Percentiles rank a stretch among this genome's conserved stretches.
These are phyloP conservation scores for Beta macrorhiza DNA, from an alignment of 179 eudicot genomes.

Conservation along the genomic window DNA sequence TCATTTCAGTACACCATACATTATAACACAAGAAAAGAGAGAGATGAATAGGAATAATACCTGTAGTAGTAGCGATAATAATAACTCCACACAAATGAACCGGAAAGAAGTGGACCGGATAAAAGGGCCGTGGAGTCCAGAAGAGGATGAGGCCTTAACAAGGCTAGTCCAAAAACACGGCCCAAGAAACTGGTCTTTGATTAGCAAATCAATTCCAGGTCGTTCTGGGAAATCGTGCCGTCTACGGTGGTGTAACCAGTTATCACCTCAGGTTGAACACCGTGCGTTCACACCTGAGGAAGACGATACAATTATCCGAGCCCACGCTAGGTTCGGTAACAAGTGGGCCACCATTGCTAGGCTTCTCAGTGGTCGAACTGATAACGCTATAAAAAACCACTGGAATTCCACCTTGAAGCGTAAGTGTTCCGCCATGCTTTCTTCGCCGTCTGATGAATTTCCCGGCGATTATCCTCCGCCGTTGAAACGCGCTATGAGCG, in stretches of 20 bases:
- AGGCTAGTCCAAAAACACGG: slow-evolving; percentile 43
- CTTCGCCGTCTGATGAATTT: slow-evolving; percentile 15
- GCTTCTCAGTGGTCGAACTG: slow-evolving; percentile 38
- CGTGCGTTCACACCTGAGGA: slow-evolving; percentile 40
- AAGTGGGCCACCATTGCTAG: slow-evolving; percentile 53
- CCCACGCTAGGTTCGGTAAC: slow-evolving; percentile 48
- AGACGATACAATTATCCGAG: slow-evolving; percentile 41
- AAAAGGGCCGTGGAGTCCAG: slow-evolving; percentile 54
- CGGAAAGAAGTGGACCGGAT: slow-evolving; percentile 38
- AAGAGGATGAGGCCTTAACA: slow-evolving; percentile 42
- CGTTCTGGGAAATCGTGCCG: slow-evolving; percentile 49
- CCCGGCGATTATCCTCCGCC: slow-evolving; percentile 22
- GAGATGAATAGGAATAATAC: background rate
- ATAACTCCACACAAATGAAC: background rate
- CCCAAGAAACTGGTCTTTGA: slow-evolving; percentile 46
- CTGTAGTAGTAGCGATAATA: background rate
- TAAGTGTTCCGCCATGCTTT: slow-evolving; percentile 39
- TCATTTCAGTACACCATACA: too few species aligned
- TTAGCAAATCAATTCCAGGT: slow-evolving; percentile 42
- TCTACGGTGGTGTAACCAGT: slow-evolving; percentile 49
- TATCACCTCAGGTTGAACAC: slow-evolving; percentile 48
- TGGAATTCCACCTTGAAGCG: slow-evolving; percentile 50
- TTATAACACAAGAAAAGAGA: background rate
- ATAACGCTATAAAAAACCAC: slow-evolving; percentile 49
- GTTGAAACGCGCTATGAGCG: slow-evolving; percentile 48